Base-by-base conservation (phyloP, 73 alveolate species). In the Blepharisma stoltei region DNA sequence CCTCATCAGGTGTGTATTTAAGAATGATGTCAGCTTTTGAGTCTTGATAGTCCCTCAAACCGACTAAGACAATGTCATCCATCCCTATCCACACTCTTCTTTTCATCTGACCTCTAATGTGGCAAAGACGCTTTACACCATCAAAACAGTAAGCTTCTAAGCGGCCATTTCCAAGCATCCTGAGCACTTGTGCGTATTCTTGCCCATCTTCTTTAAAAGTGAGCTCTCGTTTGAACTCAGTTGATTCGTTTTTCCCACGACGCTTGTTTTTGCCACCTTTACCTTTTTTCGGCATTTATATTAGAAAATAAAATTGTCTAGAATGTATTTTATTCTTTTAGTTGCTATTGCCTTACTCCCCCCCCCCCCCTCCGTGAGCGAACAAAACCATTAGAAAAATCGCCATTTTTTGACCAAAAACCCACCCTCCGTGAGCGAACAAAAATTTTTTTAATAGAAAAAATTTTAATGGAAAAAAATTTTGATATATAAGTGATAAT, bases 181-280 rank as follows among this genome's bases (percentile, higher is more conserved):
- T 79, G 14, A 53, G 78, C 25, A 81, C 84, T 83, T 95, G 95
- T 32, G 95, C 99, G 79, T 96, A 96, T 77, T 95, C 99, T 75
- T 95, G 93, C 45, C 98, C 98, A 75, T 96, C 99, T 65, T 95
- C 99, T 67, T 96, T 96, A 84, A 94, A 87, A 50, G 52, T 80
- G 66, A 95, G 87, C 55, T 94, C 97, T 82, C 99, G 81, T 81
- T 89, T 93, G 46, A 82, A 75, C 66, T 87, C 83, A 8, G 84
- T 80, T 77, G 69, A 88, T 32, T 32, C 41, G 81, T 96, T 95
- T 90, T 95, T 96, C 52, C 97, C 98, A 90, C 97, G 95, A 91
- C 97, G 95, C 78, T 95, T 86, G 85, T 93, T 96, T 85, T 96
- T 96, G 60, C 99, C 99, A 50, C 99, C 99, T 93, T 95, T 94